phyloP scores from a whole-genome alignment of 257 asterid species.

The Nicotiana paniculata region DNA sequence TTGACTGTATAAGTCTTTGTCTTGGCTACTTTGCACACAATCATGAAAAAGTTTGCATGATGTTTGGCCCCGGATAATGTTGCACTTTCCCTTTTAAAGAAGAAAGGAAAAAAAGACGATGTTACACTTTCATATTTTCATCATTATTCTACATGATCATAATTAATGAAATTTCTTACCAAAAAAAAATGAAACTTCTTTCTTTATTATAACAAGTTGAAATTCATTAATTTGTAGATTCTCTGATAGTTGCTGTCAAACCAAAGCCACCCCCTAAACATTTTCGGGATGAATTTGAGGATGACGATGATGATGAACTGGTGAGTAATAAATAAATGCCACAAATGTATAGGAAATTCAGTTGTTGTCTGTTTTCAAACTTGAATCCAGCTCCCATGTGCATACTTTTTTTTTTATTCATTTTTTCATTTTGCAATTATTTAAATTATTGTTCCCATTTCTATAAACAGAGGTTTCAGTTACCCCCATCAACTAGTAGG shows the following conservation, averaged over 20 bases:
- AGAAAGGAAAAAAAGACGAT: neutral
- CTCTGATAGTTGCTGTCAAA: conserved; percentile 68
- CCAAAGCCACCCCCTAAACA: conserved; percentile 84
- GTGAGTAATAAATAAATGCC: conserved; percentile 19
- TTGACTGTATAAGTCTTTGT: neutral
- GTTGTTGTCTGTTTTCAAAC: neutral
- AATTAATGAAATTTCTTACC: neutral
- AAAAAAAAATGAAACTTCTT: neutral
- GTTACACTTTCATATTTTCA: neutral
- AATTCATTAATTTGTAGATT: conserved; percentile 34
- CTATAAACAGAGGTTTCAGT: conserved; percentile 47
- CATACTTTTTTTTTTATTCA: neutral
- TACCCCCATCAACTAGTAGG: conserved; percentile 66
- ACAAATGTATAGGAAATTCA: conserved; percentile 17
- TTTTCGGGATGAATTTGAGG: conserved; percentile 43
- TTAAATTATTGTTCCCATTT: neutral
- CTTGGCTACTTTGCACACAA: neutral
- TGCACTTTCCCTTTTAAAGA: neutral
- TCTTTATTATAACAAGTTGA: neutral
- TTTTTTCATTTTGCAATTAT: conserved; percentile 2
- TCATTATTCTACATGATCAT: neutral
- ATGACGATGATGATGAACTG: conserved; percentile 73
- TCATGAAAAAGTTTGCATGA: neutral
- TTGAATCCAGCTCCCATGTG: neutral
- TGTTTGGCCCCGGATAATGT: neutral